phyloP scores from a whole-genome alignment of 2,329 filamentous ascomycete species.

The Blastomyces silverae region DNA sequence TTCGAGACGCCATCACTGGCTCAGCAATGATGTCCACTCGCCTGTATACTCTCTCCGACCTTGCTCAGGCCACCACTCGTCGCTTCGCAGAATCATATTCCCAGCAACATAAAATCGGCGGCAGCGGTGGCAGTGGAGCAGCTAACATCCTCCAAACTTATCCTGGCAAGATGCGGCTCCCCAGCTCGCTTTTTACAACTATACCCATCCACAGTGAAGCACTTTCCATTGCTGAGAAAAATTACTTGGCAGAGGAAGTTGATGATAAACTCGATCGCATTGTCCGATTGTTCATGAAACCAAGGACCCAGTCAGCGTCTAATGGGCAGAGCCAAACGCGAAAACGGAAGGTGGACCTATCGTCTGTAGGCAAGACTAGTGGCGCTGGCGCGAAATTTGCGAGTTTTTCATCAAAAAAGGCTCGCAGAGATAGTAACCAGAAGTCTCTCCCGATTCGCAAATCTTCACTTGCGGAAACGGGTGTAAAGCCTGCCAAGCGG shows the following conservation, averaged over 20 bases:
- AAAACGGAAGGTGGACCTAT: conserved; percentile 36
- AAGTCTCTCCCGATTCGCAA: conserved; percentile 29
- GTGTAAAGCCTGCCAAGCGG: conserved; percentile 30
- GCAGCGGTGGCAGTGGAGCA: conserved; percentile 29
- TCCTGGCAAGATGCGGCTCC: conserved; percentile 72
- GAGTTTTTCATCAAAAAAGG: conserved; percentile 26
- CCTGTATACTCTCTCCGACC: conserved; percentile 80
- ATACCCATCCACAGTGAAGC: conserved; percentile 71
- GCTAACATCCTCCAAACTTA: conserved; percentile 66
- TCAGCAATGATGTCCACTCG: conserved; percentile 41
- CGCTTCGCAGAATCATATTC: conserved; percentile 79
- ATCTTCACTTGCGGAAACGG: conserved; percentile 28
- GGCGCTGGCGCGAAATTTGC: conserved; percentile 26
- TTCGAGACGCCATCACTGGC: conserved; percentile 66
- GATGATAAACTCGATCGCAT: conserved; percentile 70
- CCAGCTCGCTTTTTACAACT: conserved; percentile 67
- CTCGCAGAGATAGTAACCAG: conserved; percentile 29
- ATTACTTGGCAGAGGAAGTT: conserved; percentile 69
- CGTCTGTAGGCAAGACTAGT: conserved; percentile 24
- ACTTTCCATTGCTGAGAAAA: conserved; percentile 77
- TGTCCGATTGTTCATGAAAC: conserved; percentile 63
- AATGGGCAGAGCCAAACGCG: conserved; percentile 26
- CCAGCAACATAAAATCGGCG: conserved; percentile 53
- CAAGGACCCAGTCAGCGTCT: conserved; percentile 38
- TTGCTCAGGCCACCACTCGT: conserved; percentile 73